Evolutionary conservation across 73 alveolate genomes (phyloP), one percentile per base, ranked within the genome.

Genomic region (Symbiodinium pilosum): DNA sequence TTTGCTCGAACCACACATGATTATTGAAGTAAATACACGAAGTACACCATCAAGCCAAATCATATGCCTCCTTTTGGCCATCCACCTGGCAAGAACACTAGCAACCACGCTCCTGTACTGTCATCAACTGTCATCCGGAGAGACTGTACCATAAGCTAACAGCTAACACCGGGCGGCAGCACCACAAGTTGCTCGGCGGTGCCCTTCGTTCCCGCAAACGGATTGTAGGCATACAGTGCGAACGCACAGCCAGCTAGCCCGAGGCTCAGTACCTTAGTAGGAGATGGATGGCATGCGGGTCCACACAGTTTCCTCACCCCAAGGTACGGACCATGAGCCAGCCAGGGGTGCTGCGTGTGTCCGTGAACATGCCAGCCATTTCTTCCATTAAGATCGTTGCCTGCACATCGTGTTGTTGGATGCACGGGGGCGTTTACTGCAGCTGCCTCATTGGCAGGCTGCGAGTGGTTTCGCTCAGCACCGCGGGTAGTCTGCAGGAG

Each of bases 401-500:
- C 44, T 36, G n/a, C n/a, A 34, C 41, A 36, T 26, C 36, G 4
- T 5, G 39, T 24, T 12, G 36, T 18, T 69, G 30, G 1, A 21
- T 30, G 3, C 24, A 4, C 41, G 16, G 39, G 11, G 36, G 36
- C 16, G 34, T 26, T 24, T 24, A 69, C 84, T 12, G 12, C 28
- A 24, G n/a, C 39, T 39, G 30, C 43, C 85, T 36, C 44, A 43
- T 11, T n/a, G 85, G 16, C 12, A 24, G 41, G 85, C 47, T 34
- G 85, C 51, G 85, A 73, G 85, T n/a, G 85, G 85, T 73, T 73
- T n/a, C 85, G 85, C 85, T 73, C 85, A 42, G 44, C 85, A 26
- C 34, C 34, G 8, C 41, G 44, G 28, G 85, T 73, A 16, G 85
- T 36, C 85, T 73, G 85, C 44, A 73, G 43, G 85, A 73, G 85